Conservation (phyloP, 805 yeast species). For the Yamadazyma scolyti region DNA sequence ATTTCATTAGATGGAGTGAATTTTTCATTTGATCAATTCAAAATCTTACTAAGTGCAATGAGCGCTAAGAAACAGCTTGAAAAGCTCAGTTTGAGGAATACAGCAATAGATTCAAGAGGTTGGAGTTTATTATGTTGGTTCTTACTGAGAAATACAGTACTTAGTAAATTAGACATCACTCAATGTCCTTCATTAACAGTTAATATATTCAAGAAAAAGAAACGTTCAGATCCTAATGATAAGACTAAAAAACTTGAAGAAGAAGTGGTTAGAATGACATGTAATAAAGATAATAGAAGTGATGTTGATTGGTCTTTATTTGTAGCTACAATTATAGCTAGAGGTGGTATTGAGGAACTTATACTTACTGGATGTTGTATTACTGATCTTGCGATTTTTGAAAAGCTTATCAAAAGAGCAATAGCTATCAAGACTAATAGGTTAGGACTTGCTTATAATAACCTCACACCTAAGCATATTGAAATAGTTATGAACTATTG, state of each 20-base stretch:
- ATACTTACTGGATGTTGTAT: constrained; percentile 75
- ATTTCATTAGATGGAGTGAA: constrained; percentile 77
- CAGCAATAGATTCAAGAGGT: constrained; percentile 65
- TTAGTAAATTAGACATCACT: constrained; percentile 65
- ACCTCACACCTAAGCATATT: constrained; percentile 57
- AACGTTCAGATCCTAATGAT: constrained; percentile 13
- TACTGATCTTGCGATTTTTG: constrained; percentile 51
- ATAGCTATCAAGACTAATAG: constrained; percentile 52
- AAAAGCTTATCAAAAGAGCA: constrained; percentile 53
- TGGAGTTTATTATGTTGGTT: constrained; percentile 83
- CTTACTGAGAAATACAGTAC: constrained; percentile 55
- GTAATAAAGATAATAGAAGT: constrained; percentile 55
- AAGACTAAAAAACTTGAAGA: constrained; percentile 20
- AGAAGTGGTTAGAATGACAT: constrained; percentile 37
- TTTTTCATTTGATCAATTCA: constrained; percentile 71
- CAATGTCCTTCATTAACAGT: constrained; percentile 55
- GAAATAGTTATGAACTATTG: constrained; percentile 52
- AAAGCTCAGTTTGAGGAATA: constrained; percentile 74
- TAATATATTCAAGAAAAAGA: constrained; percentile 39
- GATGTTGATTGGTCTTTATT: constrained; percentile 82
- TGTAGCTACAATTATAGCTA: constrained; percentile 59
- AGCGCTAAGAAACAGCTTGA: constrained; percentile 62
- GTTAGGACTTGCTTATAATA: constrained; percentile 76
- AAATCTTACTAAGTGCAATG: constrained; percentile 67
- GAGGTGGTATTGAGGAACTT: constrained; percentile 79